Evolutionary conservation across 176 grass and related monocot species (phyloP), one percentile per base, ranked within the genome.

Genomic region (Elymus sibiricus): DNA sequence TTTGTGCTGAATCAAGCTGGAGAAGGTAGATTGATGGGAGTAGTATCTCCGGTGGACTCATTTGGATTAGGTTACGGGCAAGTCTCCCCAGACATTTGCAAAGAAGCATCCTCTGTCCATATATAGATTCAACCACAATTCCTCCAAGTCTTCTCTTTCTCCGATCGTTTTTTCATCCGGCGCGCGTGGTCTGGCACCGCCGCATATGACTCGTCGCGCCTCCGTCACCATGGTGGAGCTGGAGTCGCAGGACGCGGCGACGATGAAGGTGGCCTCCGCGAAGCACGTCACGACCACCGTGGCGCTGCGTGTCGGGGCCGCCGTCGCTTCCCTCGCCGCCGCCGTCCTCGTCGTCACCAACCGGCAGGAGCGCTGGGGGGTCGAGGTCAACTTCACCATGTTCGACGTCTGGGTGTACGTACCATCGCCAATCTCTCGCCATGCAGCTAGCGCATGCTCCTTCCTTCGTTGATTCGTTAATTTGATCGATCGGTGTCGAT

Each of bases 371-470:
- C 85, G 82, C 4, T 90, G 88, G 85, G 85, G 88, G 78, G n/a
- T 93, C 47, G 28, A 64, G 28, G 88, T 81, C 16, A 78, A 47
- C 65, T 93, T 88, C 82, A 82, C 35, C 28, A 59, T 87, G 32
- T 90, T 87, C 75, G 47, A 58, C 7, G 84, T 81, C 40, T 90
- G 79, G 88, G 83, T 75, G 88, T 93, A 82, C 29, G 90, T 58
- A 15, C 32, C 19, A 49, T 55, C 51, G 0, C 42, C 42, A 49
- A 28, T 76, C 44, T 53, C 43, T 79, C 29, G 22, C 12, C n/a
- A 66, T 64, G 60, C 59, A 53, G 49, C 49, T 53, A 80, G 40
- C 10, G n/a, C 22, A n/a, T 73, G 12, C 49, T 32, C 61, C 15
- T 28, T 83, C 68, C 25, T 22, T 58, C 5, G 37, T 22, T 22